Evolutionary conservation across 1,139 yeast genomes (phyloP), one percentile per base, ranked within the genome.

Genomic region (Yarrowia galli): DNA sequence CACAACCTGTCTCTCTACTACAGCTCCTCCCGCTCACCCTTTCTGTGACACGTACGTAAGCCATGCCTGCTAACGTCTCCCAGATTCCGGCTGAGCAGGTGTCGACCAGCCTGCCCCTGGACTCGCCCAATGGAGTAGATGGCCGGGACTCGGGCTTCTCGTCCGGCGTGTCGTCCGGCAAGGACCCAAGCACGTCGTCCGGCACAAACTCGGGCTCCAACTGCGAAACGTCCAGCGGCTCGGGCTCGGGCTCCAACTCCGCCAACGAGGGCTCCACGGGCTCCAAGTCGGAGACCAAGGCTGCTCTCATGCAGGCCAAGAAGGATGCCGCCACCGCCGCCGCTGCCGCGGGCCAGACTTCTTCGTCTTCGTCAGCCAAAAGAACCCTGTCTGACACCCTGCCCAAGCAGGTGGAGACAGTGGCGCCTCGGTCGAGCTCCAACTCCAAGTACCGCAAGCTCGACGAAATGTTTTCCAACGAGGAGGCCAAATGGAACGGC

Each of bases 401-500:
- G 1, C 64, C 64, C 25, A 42, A 58, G n/a, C 64, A 40, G 48
- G 64, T 58, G 10, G 64, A 58, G 42, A 20, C 49, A 4, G 51
- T 43, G 35, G 22, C 28, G 23, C 51, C 36, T 18, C 48, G 51
- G 7, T 28, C 64, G 10, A 9, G 20, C 22, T 54, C 46, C 23
- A 38, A 54, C 36, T 58, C 64, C 42, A 61, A 61, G 66, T 61
- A 61, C 66, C 22, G 56, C 12, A 61, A 61, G 38, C 56, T 61
- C 18, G 56, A 46, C 38, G 66, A 61, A 46, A 61, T 61, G 66
- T 46, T 61, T 25, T 35, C 43, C 38, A 48, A 61, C 36, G 66
- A 61, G 35, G 66, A 46, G 36, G 66, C 66, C 20, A 61, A 40
- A 18, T 61, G 66, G 66, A 61, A 61, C 38, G 61, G 61, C 16